These are phyloP conservation scores for Thermomucor indicae-seudaticae DNA, from an alignment of 371 early-diverging fungal genomes.

Conservation along the genomic window DNA sequence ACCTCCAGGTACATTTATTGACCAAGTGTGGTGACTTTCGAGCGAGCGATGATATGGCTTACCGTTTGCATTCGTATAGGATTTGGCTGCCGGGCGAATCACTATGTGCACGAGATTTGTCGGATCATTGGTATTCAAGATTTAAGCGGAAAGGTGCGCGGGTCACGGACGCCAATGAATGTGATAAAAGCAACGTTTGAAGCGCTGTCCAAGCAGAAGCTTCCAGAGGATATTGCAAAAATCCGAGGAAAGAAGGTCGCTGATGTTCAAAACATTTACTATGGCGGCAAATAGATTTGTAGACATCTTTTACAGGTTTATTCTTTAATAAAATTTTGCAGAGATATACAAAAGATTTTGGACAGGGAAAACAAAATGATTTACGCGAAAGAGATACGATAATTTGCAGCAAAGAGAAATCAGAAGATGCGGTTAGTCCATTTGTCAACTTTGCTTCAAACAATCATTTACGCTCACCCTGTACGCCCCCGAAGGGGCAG, in stretches of 20 bases:
- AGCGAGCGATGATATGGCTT: not conserved
- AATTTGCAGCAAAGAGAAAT: too few species aligned
- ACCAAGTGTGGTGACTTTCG: not conserved
- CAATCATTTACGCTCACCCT: too few species aligned
- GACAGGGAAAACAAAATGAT: not conserved
- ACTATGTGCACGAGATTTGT: constrained; percentile 93
- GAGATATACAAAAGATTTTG: too few species aligned
- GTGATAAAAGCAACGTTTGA: constrained; percentile 96
- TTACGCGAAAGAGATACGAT: too few species aligned
- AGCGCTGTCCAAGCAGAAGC: constrained; percentile 82
- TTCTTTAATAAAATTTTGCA: too few species aligned
- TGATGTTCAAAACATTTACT: constrained; percentile 85
- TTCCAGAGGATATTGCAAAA: constrained; percentile 85
- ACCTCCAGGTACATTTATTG: constrained; percentile 81
- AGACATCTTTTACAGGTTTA: not conserved
- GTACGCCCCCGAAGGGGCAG: too few species aligned
- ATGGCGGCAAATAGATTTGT: constrained; percentile 44
- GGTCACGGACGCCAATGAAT: constrained; percentile 95
- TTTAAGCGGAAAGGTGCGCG: constrained; percentile 87
- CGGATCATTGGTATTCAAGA: constrained; percentile 93
- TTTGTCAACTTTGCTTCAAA: too few species aligned
- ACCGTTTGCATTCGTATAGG: constrained; percentile 46
- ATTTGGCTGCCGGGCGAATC: constrained; percentile 91
- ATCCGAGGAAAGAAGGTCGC: constrained; percentile 86
- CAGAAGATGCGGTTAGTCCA: too few species aligned